phyloP scores from a whole-genome alignment of 2,329 filamentous ascomycete species.

The Aspergillus piperis region DNA sequence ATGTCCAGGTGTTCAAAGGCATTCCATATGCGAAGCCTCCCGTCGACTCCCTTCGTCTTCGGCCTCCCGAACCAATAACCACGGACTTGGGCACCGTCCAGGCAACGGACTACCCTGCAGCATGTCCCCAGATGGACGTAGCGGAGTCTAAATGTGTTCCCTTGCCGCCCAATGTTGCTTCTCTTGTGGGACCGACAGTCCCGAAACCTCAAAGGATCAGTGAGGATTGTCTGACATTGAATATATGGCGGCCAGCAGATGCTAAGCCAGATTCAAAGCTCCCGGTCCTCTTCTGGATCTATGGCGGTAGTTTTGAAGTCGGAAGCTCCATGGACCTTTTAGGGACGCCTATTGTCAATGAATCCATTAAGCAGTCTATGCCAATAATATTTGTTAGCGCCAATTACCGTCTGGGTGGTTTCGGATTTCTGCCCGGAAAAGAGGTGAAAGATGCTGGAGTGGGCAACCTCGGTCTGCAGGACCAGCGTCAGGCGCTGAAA shows the following conservation, averaged over 20 bases:
- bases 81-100: not conserved
- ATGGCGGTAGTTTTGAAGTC: slow-evolving; percentile 9
- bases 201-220: not conserved
- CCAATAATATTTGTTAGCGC: slow-evolving; percentile 12
- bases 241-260: slow-evolving; percentile 6
- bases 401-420: slow-evolving; percentile 16
- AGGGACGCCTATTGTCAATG: not conserved
- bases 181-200: not conserved
- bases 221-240: slow-evolving; percentile 14
- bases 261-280: not conserved
- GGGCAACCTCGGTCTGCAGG: slow-evolving; percentile 14
- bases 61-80: not conserved
- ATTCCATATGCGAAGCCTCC: slow-evolving; percentile 11
- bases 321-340: not conserved
- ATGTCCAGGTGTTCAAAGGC: not conserved
- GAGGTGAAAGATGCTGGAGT: not conserved
- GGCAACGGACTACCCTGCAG: not conserved
- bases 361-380: not conserved
- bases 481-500: slow-evolving; percentile 13
- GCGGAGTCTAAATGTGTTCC: not conserved
- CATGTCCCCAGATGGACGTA: not conserved
- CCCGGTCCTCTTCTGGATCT: slow-evolving; percentile 15
- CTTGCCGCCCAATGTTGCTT: not conserved
- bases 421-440: slow-evolving; percentile 13
- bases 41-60: not conserved